These are phyloP conservation scores for Naegleria gruberi DNA, from an alignment of 208 protist genomes.

Conservation along the genomic window DNA sequence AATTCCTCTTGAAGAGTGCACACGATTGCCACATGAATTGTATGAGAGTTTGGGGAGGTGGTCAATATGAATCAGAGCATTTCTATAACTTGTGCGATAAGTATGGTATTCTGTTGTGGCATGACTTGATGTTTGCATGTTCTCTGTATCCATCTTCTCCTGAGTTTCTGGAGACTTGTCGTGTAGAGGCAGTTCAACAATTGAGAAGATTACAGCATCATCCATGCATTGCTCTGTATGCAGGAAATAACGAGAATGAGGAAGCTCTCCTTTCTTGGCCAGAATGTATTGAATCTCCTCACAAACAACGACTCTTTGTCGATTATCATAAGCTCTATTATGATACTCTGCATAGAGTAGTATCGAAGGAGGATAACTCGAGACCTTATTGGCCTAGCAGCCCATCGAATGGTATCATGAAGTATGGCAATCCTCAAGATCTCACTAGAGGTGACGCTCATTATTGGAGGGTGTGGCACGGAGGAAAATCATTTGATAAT, in stretches of 20 bases:
- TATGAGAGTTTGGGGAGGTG: neutral
- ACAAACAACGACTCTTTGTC: neutral
- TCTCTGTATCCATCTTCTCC: neutral
- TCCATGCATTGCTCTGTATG: conserved; percentile 49
- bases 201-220: conserved; percentile 45
- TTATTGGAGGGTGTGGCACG: neutral
- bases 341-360: neutral
- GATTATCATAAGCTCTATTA: conserved; percentile 6
- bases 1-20: neutral
- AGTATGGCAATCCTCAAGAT: neutral
- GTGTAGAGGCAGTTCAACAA: conserved; percentile 34
- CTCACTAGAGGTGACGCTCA: neutral
- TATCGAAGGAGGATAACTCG: neutral
- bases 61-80: conserved; percentile 8
- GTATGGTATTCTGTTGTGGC: neutral
- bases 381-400: neutral
- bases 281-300: neutral
- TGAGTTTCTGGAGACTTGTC: neutral
- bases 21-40: neutral
- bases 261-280: neutral
- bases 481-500: neutral
- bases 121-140: conserved; percentile 30
- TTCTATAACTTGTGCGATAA: conserved; percentile 19
- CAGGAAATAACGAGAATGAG: conserved; percentile 69
- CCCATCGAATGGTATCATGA: neutral